Evolutionary conservation across 164 flowering plant genomes (phyloP).

Genomic region (Warburgia ugandensis): DNA sequence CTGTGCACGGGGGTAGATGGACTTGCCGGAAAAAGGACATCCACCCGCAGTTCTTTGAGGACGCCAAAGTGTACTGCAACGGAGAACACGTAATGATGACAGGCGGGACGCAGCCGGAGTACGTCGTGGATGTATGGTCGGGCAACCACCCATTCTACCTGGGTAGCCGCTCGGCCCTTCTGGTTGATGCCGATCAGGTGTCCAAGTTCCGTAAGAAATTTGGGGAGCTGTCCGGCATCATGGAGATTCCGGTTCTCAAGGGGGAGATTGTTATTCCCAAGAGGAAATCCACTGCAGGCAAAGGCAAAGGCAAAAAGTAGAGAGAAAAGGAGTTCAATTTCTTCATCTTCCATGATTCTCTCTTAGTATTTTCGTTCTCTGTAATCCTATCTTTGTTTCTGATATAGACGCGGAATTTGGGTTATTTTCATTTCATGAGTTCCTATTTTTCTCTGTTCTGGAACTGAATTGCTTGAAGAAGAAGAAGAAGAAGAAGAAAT

Average conservation of each 20-base stretch:
- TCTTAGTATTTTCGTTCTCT: too few species aligned
- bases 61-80: slow-evolving; percentile 80
- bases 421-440: too few species aligned
- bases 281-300: slow-evolving; percentile 25
- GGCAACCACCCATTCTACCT: slow-evolving; percentile 84
- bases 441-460: too few species aligned
- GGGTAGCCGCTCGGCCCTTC: slow-evolving; percentile 45
- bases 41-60: slow-evolving; percentile 64
- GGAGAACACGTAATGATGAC: slow-evolving; percentile 81
- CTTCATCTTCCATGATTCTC: too few species aligned
- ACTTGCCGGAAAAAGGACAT: slow-evolving; percentile 71
- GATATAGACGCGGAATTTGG: too few species aligned
- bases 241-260: slow-evolving; percentile 69
- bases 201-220: slow-evolving; percentile 72
- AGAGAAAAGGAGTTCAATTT: too few species aligned
- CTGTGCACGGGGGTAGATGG: slow-evolving; percentile 25
- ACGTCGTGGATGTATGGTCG: slow-evolving; percentile 86
- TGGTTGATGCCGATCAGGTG: slow-evolving; percentile 61
- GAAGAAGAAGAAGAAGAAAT: too few species aligned
- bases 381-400: too few species aligned
- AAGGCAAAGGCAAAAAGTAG: slow-evolving; percentile 43
- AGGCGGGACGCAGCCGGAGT: slow-evolving; percentile 79
- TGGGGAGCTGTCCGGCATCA: slow-evolving; percentile 34
- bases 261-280: slow-evolving; percentile 65
- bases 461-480: too few species aligned